Conservation (phyloP, 2,329 filamentous ascomycete genomes). For the Magnaporthiopsis incrustans region DNA sequence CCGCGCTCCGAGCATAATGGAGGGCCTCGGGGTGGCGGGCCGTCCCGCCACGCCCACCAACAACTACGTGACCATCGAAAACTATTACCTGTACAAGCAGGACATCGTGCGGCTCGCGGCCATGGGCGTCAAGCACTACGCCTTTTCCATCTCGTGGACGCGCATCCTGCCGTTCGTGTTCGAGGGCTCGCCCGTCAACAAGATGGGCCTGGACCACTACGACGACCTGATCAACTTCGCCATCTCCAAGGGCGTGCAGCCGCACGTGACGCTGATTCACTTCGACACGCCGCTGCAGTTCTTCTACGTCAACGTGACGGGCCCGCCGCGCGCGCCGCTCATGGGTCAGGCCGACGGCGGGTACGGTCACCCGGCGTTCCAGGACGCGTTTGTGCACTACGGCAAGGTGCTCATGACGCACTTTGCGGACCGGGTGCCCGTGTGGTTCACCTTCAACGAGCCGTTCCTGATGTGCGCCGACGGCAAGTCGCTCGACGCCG, state of each 20-base stretch:
- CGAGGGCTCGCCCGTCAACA: slow-evolving; percentile 41
- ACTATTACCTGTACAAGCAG: slow-evolving; percentile 49
- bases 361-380: slow-evolving; percentile 37
- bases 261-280: slow-evolving; percentile 39
- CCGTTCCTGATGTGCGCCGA: slow-evolving; percentile 13
- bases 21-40: slow-evolving; percentile 20
- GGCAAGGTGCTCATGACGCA: slow-evolving; percentile 44
- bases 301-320: slow-evolving; percentile 25
- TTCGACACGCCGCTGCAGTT: slow-evolving; percentile 32
- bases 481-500: slow-evolving; percentile 23
- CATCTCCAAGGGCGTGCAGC: slow-evolving; percentile 40
- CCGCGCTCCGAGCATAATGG: slow-evolving; percentile 32
- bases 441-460: slow-evolving; percentile 48
- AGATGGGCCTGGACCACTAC: slow-evolving; percentile 43
- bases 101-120: slow-evolving; percentile 44
- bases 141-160: slow-evolving; percentile 44
- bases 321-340: slow-evolving; percentile 18
- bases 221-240: slow-evolving; percentile 44
- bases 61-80: slow-evolving; percentile 34
- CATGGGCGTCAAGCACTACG: slow-evolving; percentile 42
- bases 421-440: slow-evolving; percentile 41
- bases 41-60: slow-evolving; percentile 15
- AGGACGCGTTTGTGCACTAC: slow-evolving; percentile 44
- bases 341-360: slow-evolving; percentile 32
- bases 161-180: slow-evolving; percentile 41